A percentile compares a stretch with the other conserved stretches of the same genome.
Conservation (phyloP, 2,329 filamentous ascomycete species). For the Ceratocystis eucalypticola region DNA sequence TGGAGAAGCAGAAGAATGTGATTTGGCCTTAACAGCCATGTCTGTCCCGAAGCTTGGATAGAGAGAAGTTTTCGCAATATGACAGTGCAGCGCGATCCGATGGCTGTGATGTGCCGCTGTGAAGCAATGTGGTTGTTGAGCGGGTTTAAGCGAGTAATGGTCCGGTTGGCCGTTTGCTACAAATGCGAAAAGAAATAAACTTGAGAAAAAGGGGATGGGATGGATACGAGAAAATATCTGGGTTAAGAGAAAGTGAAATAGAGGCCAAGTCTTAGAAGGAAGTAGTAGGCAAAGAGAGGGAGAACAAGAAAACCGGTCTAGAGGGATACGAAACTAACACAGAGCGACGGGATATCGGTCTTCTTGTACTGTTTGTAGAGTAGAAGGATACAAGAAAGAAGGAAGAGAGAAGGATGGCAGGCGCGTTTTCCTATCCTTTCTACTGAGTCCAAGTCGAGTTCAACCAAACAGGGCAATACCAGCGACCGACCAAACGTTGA, state of each 20-base stretch:
- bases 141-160: not conserved
- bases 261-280: not conserved
- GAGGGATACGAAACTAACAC: not conserved
- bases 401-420: not conserved
- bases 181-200: not conserved
- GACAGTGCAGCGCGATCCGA: not conserved
- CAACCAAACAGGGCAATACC: not conserved
- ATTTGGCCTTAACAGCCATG: slow-evolving; percentile 13
- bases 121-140: not conserved
- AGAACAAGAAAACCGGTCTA: not conserved
- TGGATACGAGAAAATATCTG: not conserved
- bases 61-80: slow-evolving; percentile 6
- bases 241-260: not conserved
- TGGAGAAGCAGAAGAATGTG: slow-evolving; percentile 2
- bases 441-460: not conserved
- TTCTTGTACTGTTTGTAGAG: not conserved
- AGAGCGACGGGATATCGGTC: not conserved
- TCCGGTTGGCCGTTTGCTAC: not conserved
- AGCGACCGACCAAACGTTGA: not conserved
- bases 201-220: not conserved
- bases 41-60: slow-evolving; percentile 4
- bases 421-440: not conserved
- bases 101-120: not conserved
- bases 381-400: not conserved
- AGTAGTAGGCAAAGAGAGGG: not conserved